Evolutionary conservation across 352 stramenopile species (phyloP).

Genomic region (Blastocystis sp.): DNA sequence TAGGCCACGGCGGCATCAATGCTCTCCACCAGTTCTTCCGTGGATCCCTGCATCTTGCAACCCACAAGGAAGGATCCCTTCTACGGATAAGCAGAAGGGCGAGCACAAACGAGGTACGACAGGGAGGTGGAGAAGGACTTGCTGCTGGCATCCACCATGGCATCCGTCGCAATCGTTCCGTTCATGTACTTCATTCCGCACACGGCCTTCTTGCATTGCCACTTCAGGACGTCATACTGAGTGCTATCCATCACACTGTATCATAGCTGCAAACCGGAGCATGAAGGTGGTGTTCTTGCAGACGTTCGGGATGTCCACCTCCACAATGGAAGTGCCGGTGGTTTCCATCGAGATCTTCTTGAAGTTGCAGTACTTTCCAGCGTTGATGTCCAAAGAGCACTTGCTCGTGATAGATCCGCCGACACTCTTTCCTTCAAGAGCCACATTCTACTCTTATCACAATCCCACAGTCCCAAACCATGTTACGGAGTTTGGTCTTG

Average conservation of each 20-base stretch:
- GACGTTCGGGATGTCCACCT: not conserved
- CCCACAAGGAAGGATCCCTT: not conserved
- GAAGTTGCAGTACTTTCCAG: not conserved
- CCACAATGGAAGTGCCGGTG: constrained; percentile 1
- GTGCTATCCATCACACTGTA: not conserved
- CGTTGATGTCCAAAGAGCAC: not conserved
- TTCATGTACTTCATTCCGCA: constrained; percentile 26
- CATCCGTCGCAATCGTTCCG: not conserved
- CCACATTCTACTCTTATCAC: constrained; percentile 4
- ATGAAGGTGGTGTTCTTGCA: constrained; percentile 4
- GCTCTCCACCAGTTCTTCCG: not conserved
- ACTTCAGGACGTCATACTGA: constrained; percentile 10
- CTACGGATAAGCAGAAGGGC: not conserved
- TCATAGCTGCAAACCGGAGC: not conserved
- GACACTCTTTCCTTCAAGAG: constrained; percentile 14
- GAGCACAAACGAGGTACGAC: not conserved
- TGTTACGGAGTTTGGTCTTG: not conserved
- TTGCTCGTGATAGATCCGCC: not conserved
- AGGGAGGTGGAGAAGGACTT: not conserved
- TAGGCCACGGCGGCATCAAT: constrained; percentile 23
- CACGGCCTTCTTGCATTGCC: constrained; percentile 10
- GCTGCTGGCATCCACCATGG: constrained; percentile 6
- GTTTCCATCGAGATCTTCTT: constrained; percentile 48
- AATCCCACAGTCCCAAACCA: not conserved
- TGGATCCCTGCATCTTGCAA: not conserved